Conservation (phyloP, 805 yeast genomes). For the Spathaspora arborariae region DNA sequence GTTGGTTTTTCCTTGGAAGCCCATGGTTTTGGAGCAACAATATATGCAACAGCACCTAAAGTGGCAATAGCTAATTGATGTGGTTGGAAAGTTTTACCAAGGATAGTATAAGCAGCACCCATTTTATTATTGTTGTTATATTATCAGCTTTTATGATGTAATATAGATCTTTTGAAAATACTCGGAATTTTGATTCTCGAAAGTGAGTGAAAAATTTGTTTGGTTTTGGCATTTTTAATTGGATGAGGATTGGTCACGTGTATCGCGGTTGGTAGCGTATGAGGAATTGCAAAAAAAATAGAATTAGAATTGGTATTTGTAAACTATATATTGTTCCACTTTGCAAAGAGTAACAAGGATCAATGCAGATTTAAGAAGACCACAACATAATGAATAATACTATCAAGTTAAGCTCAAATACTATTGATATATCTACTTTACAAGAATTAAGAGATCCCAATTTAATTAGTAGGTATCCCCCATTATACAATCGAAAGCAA, state of each 20-base stretch:
- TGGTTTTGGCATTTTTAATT: background rate
- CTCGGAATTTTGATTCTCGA: background rate
- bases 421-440: slow-evolving; percentile 9
- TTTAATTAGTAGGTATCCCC: slow-evolving; percentile 10
- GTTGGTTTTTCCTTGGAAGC: slow-evolving; percentile 49
- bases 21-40: slow-evolving; percentile 75
- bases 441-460: slow-evolving; percentile 12
- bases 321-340: background rate
- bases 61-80: slow-evolving; percentile 83
- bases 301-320: background rate
- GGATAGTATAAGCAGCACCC: slow-evolving; percentile 82
- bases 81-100: slow-evolving; percentile 82
- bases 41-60: slow-evolving; percentile 60
- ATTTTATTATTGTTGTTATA: slow-evolving; percentile 31
- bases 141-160: no score
- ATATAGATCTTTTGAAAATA: background rate
- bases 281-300: background rate
- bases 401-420: slow-evolving; percentile 1
- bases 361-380: no score
- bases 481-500: slow-evolving; percentile 6
- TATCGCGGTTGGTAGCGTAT: background rate
- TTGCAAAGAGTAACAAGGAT: no score
- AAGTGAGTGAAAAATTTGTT: background rate
- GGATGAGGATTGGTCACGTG: slow-evolving; percentile 1
- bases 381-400: slow-evolving; percentile 2